These are phyloP conservation scores for Cladosporium cucumerinum DNA, from an alignment of 2,329 filamentous ascomycete species.

Conservation along the genomic window DNA sequence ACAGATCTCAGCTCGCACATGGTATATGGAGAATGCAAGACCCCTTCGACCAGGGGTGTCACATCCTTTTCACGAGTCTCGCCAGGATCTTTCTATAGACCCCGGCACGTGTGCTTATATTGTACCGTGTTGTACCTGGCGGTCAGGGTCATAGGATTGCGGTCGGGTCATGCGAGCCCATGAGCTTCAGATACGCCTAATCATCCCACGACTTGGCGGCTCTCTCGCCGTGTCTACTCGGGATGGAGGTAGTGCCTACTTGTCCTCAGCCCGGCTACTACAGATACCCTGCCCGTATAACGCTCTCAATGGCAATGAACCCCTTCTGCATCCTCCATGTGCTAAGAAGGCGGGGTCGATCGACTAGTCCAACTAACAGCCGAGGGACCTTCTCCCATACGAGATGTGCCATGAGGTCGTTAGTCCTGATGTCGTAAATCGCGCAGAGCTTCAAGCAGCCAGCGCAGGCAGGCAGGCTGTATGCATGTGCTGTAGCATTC, in stretches of 20 bases:
- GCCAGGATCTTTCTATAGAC: neutral
- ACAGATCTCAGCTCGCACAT: neutral
- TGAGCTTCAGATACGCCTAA: neutral
- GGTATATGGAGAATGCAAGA: neutral
- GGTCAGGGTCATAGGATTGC: slow-evolving; percentile 5
- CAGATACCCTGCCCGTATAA: neutral
- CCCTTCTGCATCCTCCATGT: neutral
- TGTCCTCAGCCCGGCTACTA: neutral
- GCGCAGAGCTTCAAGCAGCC: slow-evolving; percentile 10
- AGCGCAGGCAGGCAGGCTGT: neutral
- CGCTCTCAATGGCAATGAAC: neutral
- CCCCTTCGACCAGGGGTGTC: neutral
- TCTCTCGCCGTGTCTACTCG: slow-evolving; percentile 10
- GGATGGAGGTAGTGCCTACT: neutral
- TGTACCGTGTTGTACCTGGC: slow-evolving; percentile 5
- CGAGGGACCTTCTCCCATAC: neutral
- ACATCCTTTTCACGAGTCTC: neutral
- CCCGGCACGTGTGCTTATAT: neutral
- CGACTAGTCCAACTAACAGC: neutral
- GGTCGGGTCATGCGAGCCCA: slow-evolving; percentile 1
- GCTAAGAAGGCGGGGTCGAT: slow-evolving; percentile 3
- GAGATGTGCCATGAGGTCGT: neutral
- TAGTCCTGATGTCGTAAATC: slow-evolving; percentile 8
- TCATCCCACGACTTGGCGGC: slow-evolving; percentile 14
- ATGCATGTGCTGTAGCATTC: neutral